Evolutionary conservation across 306 rosid species (phyloP).

Genomic region (Morella rubra): DNA sequence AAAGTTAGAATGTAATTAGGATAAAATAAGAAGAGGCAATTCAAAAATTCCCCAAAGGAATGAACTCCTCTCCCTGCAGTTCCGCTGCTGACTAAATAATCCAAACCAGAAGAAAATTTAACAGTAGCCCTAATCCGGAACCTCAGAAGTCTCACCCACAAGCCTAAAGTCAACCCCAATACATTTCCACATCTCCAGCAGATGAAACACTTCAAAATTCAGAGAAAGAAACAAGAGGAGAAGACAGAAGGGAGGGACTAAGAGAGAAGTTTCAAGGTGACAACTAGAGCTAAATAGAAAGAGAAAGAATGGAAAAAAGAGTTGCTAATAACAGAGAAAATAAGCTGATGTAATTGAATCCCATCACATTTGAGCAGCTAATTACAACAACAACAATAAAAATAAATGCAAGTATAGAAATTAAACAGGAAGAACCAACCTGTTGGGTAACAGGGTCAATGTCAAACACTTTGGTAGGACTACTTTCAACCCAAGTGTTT

Average conservation of each 20-base stretch:
- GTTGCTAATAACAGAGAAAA: no score
- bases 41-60: background rate
- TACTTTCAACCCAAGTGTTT: slow-evolving; percentile 79
- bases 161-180: background rate
- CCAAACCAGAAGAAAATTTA: background rate
- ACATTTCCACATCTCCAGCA: background rate
- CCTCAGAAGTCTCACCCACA: background rate
- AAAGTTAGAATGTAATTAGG: background rate
- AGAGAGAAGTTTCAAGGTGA: background rate
- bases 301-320: background rate
- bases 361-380: no score
- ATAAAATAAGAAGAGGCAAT: background rate
- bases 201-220: background rate
- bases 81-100: background rate
- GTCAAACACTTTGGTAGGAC: slow-evolving; percentile 86
- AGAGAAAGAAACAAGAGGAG: background rate
- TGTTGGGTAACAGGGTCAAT: slow-evolving; percentile 69
- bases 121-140: background rate
- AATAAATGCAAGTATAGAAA: no score
- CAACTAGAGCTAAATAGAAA: background rate
- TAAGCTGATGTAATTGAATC: no score
- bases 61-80: background rate
- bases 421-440: slow-evolving; percentile 42
- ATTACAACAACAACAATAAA: no score
- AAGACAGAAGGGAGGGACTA: background rate